Conservation (phyloP, 768 basidiomycete genomes). For the Pseudohyphozyma bogoriensis region DNA sequence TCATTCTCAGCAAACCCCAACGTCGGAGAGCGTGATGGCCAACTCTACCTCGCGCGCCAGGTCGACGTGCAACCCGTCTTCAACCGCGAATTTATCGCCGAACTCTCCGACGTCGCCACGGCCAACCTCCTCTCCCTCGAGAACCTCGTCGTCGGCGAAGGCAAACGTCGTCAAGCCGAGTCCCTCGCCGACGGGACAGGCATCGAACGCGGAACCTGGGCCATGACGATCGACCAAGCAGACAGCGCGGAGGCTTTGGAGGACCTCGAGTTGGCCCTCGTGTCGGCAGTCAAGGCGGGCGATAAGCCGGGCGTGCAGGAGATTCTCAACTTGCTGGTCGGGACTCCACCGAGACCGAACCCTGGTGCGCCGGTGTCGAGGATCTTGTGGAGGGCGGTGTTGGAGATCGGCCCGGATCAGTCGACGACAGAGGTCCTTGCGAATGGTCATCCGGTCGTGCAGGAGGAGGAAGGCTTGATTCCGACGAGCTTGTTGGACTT, state of each 20-base stretch:
- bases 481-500: conserved; percentile 69
- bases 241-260: conserved; percentile 36
- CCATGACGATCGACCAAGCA: conserved; percentile 33
- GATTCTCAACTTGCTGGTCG: conserved; percentile 60
- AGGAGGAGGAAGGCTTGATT: conserved; percentile 61
- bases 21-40: conserved; percentile 54
- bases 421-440: too few species aligned
- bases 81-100: conserved; percentile 68
- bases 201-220: conserved; percentile 27
- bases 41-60: conserved; percentile 87
- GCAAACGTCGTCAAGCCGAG: not conserved
- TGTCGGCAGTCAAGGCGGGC: conserved; percentile 43
- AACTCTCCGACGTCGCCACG: conserved; percentile 72
- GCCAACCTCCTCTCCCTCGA: conserved; percentile 56
- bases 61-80: conserved; percentile 78
- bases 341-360: too few species aligned
- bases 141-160: conserved; percentile 45
- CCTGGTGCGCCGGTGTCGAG: conserved; percentile 57
- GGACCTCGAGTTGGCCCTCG: conserved; percentile 31
- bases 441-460: conserved; percentile 29
- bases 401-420: conserved; percentile 48
- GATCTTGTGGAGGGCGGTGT: conserved; percentile 87
- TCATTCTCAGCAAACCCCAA: conserved; percentile 3
- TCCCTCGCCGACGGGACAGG: conserved; percentile 28
- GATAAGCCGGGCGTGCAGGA: conserved; percentile 82